Percentiles rank a stretch among this genome's conserved stretches.
Conservation (phyloP, 2,329 filamentous ascomycete genomes). For the Colletotrichum godetiae region DNA sequence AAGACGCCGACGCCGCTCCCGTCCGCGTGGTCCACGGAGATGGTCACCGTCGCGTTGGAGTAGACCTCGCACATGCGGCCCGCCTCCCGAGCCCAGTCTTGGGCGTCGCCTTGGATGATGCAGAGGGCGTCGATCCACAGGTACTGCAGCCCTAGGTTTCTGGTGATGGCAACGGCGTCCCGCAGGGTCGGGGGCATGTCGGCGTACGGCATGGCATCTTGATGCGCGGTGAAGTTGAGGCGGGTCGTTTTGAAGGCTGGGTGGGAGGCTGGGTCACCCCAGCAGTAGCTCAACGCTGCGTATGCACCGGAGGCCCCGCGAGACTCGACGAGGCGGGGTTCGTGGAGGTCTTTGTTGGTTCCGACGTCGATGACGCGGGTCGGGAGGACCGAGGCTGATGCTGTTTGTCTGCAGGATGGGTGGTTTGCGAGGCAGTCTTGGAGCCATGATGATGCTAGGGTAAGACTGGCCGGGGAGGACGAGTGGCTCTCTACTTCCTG, state of each 20-base stretch:
- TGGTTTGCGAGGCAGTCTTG: not conserved
- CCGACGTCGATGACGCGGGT: not conserved
- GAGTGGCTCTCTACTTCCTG: not conserved
- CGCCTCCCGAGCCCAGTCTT: not conserved
- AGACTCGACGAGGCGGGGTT: not conserved
- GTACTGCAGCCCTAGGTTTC: not conserved
- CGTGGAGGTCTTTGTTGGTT: not conserved
- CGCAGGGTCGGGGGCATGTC: not conserved
- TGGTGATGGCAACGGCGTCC: not conserved
- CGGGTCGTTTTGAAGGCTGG: not conserved
- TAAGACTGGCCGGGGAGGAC: not conserved
- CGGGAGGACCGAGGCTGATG: not conserved
- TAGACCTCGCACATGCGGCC: not conserved
- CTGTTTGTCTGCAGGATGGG: not conserved
- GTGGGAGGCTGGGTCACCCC: not conserved
- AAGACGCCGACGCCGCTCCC: not conserved
- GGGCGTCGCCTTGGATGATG: constrained; percentile 1
- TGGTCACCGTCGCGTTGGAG: not conserved
- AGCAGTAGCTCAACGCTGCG: constrained; percentile 9
- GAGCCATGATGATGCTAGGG: not conserved
- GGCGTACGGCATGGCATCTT: not conserved
- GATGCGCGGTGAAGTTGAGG: not conserved
- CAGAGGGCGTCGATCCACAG: constrained; percentile 12
- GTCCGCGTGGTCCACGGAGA: not conserved
- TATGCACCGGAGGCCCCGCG: not conserved